phyloP scores from a whole-genome alignment of 106 monocot genomes.

The Chionographis japonica region DNA sequence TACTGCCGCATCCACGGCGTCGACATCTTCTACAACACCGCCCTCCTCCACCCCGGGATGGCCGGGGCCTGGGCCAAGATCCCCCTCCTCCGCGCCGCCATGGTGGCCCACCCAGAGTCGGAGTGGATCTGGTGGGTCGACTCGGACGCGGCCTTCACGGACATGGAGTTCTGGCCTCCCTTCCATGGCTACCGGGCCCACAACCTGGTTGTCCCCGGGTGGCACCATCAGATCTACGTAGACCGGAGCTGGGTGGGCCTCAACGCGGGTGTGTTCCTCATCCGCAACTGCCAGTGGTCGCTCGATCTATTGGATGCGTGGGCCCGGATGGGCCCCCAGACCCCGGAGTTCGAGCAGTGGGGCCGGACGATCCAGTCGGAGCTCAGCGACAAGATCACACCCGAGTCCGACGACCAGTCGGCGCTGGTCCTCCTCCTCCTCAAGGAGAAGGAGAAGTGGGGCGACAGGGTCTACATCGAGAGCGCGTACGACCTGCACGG shows the following conservation, averaged over 20 bases:
- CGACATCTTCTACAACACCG: slow-evolving; percentile 71
- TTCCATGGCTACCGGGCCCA: slow-evolving; percentile 34
- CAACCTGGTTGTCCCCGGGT: slow-evolving; percentile 81
- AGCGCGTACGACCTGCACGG: slow-evolving; percentile 67
- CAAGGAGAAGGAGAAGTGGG: slow-evolving; percentile 47
- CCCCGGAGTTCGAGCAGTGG: slow-evolving; percentile 58
- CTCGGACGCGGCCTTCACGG: slow-evolving; percentile 85
- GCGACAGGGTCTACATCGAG: slow-evolving; percentile 57
- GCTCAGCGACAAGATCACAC: slow-evolving; percentile 58
- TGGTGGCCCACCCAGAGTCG: slow-evolving; percentile 81
- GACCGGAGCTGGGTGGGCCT: slow-evolving; percentile 62
- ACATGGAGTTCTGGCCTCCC: slow-evolving; percentile 86
- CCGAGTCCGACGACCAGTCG: slow-evolving; percentile 80
- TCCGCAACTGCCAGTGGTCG: slow-evolving; percentile 96
- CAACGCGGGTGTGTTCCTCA: slow-evolving; percentile 89
- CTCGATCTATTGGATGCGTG: slow-evolving; percentile 70
- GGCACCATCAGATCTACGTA: slow-evolving; percentile 51
- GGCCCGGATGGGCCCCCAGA: slow-evolving; percentile 71
- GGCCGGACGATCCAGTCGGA: slow-evolving; percentile 34
- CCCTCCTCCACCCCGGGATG: slow-evolving; percentile 62
- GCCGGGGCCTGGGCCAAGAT: slow-evolving; percentile 59
- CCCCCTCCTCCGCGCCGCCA: slow-evolving; percentile 65
- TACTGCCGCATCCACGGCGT: slow-evolving; percentile 62
- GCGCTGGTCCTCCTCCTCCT: slow-evolving; percentile 66
- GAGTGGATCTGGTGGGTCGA: slow-evolving; percentile 97